A percentile compares a stretch with the other conserved stretches of the same genome.
Evolutionary conservation across 2,329 filamentous ascomycete species (phyloP).

Genomic region (Alternaria tenuissima): DNA sequence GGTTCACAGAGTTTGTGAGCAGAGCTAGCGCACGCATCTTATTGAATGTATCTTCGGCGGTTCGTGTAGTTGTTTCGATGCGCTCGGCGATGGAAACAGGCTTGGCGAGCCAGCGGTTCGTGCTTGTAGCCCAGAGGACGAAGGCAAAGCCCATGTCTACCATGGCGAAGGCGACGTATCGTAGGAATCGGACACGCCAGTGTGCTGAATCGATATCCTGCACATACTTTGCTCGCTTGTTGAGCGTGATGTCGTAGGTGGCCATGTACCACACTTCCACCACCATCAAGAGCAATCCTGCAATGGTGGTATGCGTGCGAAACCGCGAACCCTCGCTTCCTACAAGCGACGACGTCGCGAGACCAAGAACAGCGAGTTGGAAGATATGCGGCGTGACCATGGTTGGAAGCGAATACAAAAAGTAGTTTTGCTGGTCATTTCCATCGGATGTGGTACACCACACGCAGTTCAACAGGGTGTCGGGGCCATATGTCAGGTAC

Average conservation of each 20-base stretch:
- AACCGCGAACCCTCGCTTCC: conserved; percentile 72
- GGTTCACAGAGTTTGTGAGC: conserved; percentile 78
- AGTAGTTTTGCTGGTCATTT: conserved; percentile 73
- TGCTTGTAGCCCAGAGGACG: conserved; percentile 77
- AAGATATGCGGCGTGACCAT: conserved; percentile 79
- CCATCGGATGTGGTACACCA: conserved; percentile 73
- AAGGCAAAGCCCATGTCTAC: conserved; percentile 71
- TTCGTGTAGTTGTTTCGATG: conserved; percentile 66
- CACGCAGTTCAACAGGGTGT: conserved; percentile 75
- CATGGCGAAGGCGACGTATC: conserved; percentile 69
- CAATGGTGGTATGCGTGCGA: conserved; percentile 73
- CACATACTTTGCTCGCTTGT: conserved; percentile 66
- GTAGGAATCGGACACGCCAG: conserved; percentile 72
- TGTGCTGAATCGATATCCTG: conserved; percentile 73
- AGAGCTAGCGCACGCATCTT: conserved; percentile 78
- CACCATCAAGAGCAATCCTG: conserved; percentile 65
- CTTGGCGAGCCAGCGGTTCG: conserved; percentile 77
- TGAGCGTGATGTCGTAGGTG: conserved; percentile 71
- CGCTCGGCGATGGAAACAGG: conserved; percentile 70
- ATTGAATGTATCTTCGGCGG: conserved; percentile 67
- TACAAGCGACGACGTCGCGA: conserved; percentile 75
- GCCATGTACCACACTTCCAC: conserved; percentile 72
- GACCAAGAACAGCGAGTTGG: conserved; percentile 75
- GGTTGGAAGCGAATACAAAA: conserved; percentile 80
- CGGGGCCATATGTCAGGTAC: conserved; percentile 84